These are phyloP conservation scores for Musa itinerans DNA, from an alignment of 176 grass and related monocot genomes.

Conservation along the genomic window DNA sequence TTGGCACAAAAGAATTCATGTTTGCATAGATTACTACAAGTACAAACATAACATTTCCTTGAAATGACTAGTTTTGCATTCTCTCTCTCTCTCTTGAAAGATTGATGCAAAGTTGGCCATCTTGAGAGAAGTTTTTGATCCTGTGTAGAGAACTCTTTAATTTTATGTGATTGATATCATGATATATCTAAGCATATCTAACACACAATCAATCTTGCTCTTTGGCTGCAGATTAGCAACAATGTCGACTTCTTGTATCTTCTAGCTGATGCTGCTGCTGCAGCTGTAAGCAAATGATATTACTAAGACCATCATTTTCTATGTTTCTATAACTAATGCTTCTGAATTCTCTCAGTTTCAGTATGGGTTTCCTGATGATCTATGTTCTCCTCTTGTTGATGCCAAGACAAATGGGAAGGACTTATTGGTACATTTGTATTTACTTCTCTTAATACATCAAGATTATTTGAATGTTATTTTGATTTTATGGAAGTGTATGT, in stretches of 20 bases:
- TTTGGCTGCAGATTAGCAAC: conserved; percentile 51
- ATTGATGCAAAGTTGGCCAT: too few relatives aligned
- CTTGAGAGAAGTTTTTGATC: too few relatives aligned
- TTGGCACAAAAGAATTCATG: too few relatives aligned
- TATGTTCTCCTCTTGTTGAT: conserved; percentile 64
- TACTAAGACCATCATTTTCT: neutral
- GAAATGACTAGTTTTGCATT: too few relatives aligned
- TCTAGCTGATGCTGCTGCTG: conserved; percentile 57
- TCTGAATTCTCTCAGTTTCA: conserved; percentile 57
- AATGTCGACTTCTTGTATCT: conserved; percentile 85
- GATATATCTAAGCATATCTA: too few relatives aligned
- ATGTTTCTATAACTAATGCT: conserved; percentile 9
- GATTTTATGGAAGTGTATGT: too few relatives aligned
- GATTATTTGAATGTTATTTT: too few relatives aligned
- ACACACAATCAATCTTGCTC: neutral
- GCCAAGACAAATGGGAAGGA: conserved; percentile 52
- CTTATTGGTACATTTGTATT: conserved; percentile 48
- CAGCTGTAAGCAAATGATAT: conserved; percentile 36
- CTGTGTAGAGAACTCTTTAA: too few relatives aligned
- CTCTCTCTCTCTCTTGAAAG: too few relatives aligned
- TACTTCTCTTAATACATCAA: conserved; percentile 1
- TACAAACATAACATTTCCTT: too few relatives aligned
- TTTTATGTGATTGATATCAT: too few relatives aligned
- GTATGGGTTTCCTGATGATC: conserved; percentile 79
- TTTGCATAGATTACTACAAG: too few relatives aligned